Evolutionary conservation across 495 filamentous ascomycete species (phyloP).

Genomic region (Astrocystis sublimbata): DNA sequence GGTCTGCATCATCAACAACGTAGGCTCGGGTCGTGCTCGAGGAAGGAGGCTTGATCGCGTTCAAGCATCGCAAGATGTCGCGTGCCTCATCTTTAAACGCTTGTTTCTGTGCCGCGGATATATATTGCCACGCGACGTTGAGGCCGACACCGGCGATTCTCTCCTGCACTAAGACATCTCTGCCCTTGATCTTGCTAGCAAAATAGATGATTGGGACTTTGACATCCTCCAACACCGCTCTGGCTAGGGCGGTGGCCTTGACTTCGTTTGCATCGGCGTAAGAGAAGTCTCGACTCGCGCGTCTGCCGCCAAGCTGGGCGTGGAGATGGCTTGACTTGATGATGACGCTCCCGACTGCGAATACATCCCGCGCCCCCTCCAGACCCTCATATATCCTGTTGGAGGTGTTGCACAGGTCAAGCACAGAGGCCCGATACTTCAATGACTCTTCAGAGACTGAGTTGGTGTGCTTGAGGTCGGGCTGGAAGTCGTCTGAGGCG

Average conservation of each 20-base stretch:
- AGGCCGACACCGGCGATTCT: conserved; percentile 46
- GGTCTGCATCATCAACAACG: conserved; percentile 40
- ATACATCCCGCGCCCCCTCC: conserved; percentile 46
- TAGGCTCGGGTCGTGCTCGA: conserved; percentile 39
- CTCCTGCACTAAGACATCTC: conserved; percentile 45
- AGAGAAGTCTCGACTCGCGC: conserved; percentile 34
- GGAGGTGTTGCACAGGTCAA: conserved; percentile 34
- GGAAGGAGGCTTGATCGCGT: conserved; percentile 33
- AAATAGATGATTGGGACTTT: conserved; percentile 46
- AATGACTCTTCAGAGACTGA: conserved; percentile 35
- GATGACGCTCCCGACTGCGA: conserved; percentile 49
- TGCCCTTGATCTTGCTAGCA: conserved; percentile 44
- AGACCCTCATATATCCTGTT: conserved; percentile 37
- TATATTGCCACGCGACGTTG: conserved; percentile 47
- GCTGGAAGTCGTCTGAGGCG: conserved; percentile 33
- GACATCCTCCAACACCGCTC: conserved; percentile 30
- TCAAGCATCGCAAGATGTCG: conserved; percentile 32
- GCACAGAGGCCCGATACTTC: conserved; percentile 40
- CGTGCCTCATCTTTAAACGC: conserved; percentile 46
- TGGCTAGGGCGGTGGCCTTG: conserved; percentile 39
- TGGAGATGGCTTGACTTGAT: conserved; percentile 49
- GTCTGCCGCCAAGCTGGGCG: not conserved
- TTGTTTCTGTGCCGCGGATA: conserved; percentile 38
- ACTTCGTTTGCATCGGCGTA: conserved; percentile 47
- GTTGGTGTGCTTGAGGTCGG: conserved; percentile 36